Percentiles rank a stretch among this genome's conserved stretches.
These are phyloP conservation scores for Aspergillaceae sp. DNA, from an alignment of 2,329 filamentous ascomycete genomes.

Conservation along the genomic window DNA sequence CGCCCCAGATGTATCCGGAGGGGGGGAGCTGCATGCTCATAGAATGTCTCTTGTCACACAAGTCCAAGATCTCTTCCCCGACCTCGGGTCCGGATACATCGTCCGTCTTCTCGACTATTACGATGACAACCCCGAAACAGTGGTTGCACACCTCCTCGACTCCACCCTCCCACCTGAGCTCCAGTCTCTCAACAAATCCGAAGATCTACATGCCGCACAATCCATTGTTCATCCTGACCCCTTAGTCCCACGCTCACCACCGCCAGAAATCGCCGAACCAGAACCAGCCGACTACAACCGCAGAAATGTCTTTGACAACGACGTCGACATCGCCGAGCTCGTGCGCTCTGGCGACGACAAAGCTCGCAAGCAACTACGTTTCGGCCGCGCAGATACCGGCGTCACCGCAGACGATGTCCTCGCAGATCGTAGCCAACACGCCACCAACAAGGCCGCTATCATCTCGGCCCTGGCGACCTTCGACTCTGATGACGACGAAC, in stretches of 20 bases:
- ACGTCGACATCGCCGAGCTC: conserved; percentile 63
- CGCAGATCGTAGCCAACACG: conserved; percentile 50
- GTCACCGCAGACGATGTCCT: conserved; percentile 66
- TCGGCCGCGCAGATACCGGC: conserved; percentile 59
- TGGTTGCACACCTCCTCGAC: conserved; percentile 74
- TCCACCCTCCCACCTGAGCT: conserved; percentile 64
- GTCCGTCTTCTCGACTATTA: conserved; percentile 73
- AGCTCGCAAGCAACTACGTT: conserved; percentile 51
- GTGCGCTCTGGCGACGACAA: conserved; percentile 48
- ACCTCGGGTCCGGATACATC: conserved; percentile 75
- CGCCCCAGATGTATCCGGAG: conserved; percentile 17
- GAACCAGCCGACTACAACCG: conserved; percentile 35
- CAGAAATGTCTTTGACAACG: conserved; percentile 69
- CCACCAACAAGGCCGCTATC: conserved; percentile 75
- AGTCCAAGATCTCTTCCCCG: conserved; percentile 87
- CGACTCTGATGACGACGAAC: conserved; percentile 89
- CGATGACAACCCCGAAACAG: conserved; percentile 64
- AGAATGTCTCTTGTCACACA: conserved; percentile 77
- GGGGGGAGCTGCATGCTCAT: conserved; percentile 60
- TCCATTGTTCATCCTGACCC: conserved; percentile 46
- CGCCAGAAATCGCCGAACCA: conserved; percentile 19
- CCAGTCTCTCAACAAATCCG: conserved; percentile 52
- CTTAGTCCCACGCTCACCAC: conserved; percentile 47
- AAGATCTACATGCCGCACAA: conserved; percentile 38
- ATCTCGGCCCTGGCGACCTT: conserved; percentile 80